Percentiles rank a stretch among this genome's conserved stretches.
Evolutionary conservation across 1,139 yeast genomes (phyloP).

Genomic region (Saccharomyces pastorianus): DNA sequence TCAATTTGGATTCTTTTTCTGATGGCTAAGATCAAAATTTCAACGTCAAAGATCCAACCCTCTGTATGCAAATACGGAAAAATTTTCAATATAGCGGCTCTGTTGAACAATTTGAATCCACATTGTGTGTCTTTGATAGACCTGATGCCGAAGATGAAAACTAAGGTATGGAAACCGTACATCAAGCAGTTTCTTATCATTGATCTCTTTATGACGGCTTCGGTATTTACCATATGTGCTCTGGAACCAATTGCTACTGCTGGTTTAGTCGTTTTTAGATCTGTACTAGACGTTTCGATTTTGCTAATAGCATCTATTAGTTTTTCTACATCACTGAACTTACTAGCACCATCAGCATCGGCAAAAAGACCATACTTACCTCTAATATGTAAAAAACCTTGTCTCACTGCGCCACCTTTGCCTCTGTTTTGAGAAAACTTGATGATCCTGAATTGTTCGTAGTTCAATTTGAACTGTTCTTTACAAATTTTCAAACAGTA

Average conservation of each 20-base stretch:
- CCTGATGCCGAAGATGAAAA: conserved; percentile 81
- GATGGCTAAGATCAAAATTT: conserved; percentile 71
- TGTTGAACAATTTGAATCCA: conserved; percentile 88
- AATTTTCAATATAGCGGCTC: conserved; percentile 51
- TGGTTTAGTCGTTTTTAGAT: conserved; percentile 27
- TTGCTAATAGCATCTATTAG: conserved; percentile 42
- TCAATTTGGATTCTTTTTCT: conserved; percentile 56
- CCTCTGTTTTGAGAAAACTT: conserved; percentile 72
- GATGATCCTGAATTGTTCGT: conserved; percentile 62
- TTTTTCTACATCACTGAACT: conserved; percentile 58
- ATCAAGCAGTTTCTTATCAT: conserved; percentile 81
- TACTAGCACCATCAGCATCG: conserved; percentile 96
- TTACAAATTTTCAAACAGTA: conserved; percentile 63
- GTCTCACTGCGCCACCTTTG: conserved; percentile 96
- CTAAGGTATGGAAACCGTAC: conserved; percentile 85
- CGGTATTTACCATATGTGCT: conserved; percentile 94
- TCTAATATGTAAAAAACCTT: conserved; percentile 70
- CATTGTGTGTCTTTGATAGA: conserved; percentile 89
- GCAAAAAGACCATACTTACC: conserved; percentile 80
- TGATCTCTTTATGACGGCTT: conserved; percentile 90
- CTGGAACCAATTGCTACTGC: conserved; percentile 85
- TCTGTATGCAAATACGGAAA: conserved; percentile 94
- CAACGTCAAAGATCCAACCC: conserved; percentile 97
- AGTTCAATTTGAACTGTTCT: conserved; percentile 39
- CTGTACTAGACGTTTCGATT: conserved; percentile 14